phyloP scores from a whole-genome alignment of 2,329 filamentous ascomycete genomes.

The Shiraia sp. region DNA sequence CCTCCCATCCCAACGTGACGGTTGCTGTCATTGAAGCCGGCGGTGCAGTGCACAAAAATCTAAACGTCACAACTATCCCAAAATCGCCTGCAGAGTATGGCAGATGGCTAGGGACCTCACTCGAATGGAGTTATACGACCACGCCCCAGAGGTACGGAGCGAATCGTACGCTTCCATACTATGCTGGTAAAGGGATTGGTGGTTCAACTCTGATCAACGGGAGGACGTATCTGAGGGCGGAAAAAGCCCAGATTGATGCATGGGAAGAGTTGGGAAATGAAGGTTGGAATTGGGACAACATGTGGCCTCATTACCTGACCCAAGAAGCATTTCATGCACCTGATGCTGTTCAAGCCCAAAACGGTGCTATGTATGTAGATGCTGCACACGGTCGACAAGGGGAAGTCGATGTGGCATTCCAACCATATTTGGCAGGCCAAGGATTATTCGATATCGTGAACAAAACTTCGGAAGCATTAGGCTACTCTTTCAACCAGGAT shows the following conservation, averaged over 20 bases:
- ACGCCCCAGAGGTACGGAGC: slow-evolving; percentile 44
- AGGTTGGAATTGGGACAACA: slow-evolving; percentile 38
- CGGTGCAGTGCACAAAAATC: slow-evolving; percentile 32
- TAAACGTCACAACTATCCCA: slow-evolving; percentile 32
- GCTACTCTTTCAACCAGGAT: slow-evolving; percentile 47
- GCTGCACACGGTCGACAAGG: slow-evolving; percentile 26
- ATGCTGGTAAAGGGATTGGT: slow-evolving; percentile 49
- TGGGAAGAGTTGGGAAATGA: slow-evolving; percentile 40
- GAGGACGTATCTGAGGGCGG: slow-evolving; percentile 42
- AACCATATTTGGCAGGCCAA: slow-evolving; percentile 26
- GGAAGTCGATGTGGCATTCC: slow-evolving; percentile 34
- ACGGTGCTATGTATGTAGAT: slow-evolving; percentile 30
- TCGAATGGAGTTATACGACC: slow-evolving; percentile 50
- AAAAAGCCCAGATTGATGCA: slow-evolving; percentile 37
- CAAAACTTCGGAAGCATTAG: slow-evolving; percentile 39
- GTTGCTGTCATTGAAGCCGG: slow-evolving; percentile 43
- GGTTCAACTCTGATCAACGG: slow-evolving; percentile 52
- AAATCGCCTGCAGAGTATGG: slow-evolving; percentile 25
- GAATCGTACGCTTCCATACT: slow-evolving; percentile 31
- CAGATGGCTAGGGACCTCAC: slow-evolving; percentile 25
- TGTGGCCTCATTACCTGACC: slow-evolving; percentile 33
- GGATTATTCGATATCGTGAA: slow-evolving; percentile 39
- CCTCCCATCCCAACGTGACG: slow-evolving; percentile 19
- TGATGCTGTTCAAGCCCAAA: slow-evolving; percentile 11
- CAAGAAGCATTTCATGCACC: slow-evolving; percentile 33